Evolutionary conservation across 495 filamentous ascomycete genomes (phyloP).

Genomic region (Podospora comata): DNA sequence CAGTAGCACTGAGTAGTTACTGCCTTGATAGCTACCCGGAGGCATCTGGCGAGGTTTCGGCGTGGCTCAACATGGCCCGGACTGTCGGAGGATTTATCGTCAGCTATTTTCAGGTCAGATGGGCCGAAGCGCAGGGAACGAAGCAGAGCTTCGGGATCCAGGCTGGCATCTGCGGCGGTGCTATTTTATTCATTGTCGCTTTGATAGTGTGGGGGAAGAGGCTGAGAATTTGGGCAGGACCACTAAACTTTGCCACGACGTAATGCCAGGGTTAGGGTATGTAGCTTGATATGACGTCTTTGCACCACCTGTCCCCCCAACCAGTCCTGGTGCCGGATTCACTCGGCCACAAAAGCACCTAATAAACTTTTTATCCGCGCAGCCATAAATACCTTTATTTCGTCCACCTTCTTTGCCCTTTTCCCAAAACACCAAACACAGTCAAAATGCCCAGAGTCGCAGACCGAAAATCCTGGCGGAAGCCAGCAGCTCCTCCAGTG

Average conservation of each 20-base stretch:
- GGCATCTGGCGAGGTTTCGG: slow-evolving; percentile 54
- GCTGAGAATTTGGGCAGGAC: slow-evolving; percentile 36
- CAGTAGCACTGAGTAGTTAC: slow-evolving; percentile 59
- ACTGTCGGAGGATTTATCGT: slow-evolving; percentile 50
- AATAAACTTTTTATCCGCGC: too few relatives aligned
- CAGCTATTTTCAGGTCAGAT: slow-evolving; percentile 48
- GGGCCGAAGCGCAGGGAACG: slow-evolving; percentile 38
- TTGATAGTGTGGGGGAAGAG: slow-evolving; percentile 46
- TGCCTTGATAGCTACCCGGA: slow-evolving; percentile 58
- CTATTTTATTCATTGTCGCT: slow-evolving; percentile 41
- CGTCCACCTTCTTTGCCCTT: neutral
- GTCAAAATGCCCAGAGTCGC: neutral
- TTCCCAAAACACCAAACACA: too few relatives aligned
- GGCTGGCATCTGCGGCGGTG: slow-evolving; percentile 42
- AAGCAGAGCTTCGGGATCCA: slow-evolving; percentile 49
- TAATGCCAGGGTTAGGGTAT: slow-evolving; percentile 1
- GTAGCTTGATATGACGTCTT: neutral
- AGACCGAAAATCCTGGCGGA: slow-evolving; percentile 15
- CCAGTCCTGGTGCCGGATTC: too few relatives aligned
- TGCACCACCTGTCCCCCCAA: too few relatives aligned
- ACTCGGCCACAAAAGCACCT: too few relatives aligned
- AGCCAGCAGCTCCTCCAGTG: neutral
- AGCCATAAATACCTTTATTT: too few relatives aligned
- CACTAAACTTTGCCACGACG: slow-evolving; percentile 26
- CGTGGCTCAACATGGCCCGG: slow-evolving; percentile 50